Conservation (phyloP, 2,329 filamentous ascomycete species). For the Pseudopyricularia cyperi region DNA sequence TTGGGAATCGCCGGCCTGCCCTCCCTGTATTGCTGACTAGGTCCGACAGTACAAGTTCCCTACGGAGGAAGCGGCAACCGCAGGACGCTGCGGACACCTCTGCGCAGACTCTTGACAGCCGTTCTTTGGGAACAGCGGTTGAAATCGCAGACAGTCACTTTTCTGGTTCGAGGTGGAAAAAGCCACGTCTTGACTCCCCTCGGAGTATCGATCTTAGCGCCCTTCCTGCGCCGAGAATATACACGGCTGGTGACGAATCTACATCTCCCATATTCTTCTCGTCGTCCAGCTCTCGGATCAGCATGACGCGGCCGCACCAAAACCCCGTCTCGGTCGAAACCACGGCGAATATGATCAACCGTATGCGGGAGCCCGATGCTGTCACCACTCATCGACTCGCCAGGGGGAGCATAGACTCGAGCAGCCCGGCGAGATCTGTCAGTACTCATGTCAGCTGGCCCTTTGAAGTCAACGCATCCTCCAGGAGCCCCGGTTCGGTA, state of each 20-base stretch:
- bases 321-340: conserved; percentile 26
- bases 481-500: conserved; percentile 25
- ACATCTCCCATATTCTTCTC: conserved; percentile 41
- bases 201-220: conserved; percentile 26
- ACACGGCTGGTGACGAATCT: conserved; percentile 11
- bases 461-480: conserved; percentile 35
- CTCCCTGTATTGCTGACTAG: not conserved
- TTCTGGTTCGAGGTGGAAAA: conserved; percentile 21
- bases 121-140: not conserved
- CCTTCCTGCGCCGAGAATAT: conserved; percentile 7
- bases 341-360: conserved; percentile 32
- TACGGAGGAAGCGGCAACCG: conserved; percentile 14
- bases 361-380: conserved; percentile 26
- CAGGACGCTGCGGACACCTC: conserved; percentile 10
- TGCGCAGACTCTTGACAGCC: not conserved
- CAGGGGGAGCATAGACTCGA: conserved; percentile 34
- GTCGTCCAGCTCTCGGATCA: conserved; percentile 20
- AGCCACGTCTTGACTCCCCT: conserved; percentile 32
- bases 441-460: conserved; percentile 39
- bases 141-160: not conserved
- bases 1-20: not conserved
- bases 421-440: conserved; percentile 32
- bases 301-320: conserved; percentile 17
- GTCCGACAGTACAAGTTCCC: conserved; percentile 6
- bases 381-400: conserved; percentile 44